These are phyloP conservation scores for Speleostelium caveatum DNA, from an alignment of 78 protist genomes.

Conservation along the genomic window DNA sequence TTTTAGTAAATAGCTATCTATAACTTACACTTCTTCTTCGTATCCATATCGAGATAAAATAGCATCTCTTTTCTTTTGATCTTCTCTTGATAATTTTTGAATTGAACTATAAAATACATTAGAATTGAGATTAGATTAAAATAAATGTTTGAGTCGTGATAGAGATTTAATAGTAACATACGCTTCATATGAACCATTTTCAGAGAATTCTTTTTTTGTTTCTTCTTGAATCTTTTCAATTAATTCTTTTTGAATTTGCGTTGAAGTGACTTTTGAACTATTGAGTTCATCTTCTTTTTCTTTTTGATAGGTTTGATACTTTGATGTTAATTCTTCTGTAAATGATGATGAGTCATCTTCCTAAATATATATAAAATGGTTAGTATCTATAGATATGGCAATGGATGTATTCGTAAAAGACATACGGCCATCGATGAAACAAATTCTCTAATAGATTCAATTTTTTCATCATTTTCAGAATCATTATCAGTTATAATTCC, in stretches of 20 bases:
- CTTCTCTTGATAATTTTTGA: constrained; percentile 53
- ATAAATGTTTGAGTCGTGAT: no score
- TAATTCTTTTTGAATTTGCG: not conserved
- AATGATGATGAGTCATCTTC: constrained; percentile 20
- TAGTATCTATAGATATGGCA: not conserved
- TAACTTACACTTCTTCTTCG: constrained; percentile 56
- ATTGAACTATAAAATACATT: constrained; percentile 1
- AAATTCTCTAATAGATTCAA: constrained; percentile 42
- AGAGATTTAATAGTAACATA: no score
- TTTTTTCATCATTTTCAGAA: constrained; percentile 13
- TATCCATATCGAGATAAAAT: constrained; percentile 49
- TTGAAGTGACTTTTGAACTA: not conserved
- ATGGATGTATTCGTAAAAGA: not conserved
- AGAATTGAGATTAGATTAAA: no score
- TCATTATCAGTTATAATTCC: constrained; percentile 16
- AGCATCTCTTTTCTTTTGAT: constrained; percentile 62
- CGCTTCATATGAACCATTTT: not conserved
- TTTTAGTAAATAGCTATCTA: not conserved
- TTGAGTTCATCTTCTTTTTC: not conserved
- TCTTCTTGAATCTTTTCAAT: constrained; percentile 16
- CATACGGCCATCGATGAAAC: constrained; percentile 24
- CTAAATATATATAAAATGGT: not conserved
- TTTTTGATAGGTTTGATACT: not conserved
- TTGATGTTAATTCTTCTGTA: not conserved
- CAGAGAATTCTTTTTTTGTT: not conserved